These are phyloP conservation scores for Pseudonectria buxi DNA, from an alignment of 2,329 filamentous ascomycete species.

Conservation along the genomic window DNA sequence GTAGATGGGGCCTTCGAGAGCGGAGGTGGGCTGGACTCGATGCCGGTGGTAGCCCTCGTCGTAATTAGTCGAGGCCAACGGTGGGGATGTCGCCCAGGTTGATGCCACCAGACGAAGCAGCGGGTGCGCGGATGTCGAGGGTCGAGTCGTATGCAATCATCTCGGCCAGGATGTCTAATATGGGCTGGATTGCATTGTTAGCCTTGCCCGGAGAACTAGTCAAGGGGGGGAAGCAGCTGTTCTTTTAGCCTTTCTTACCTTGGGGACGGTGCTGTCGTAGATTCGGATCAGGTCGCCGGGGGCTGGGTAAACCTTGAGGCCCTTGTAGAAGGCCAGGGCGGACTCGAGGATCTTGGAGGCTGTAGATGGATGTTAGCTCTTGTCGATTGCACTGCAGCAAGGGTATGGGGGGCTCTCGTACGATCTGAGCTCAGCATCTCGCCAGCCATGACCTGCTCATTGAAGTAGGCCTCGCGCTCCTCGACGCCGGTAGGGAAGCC, in stretches of 20 bases:
- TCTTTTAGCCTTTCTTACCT: constrained; percentile 47
- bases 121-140: constrained; percentile 50
- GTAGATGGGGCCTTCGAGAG: constrained; percentile 4
- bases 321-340: constrained; percentile 94
- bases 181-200: constrained; percentile 50
- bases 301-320: constrained; percentile 94
- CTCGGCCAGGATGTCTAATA: constrained; percentile 92
- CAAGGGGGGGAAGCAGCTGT: neutral
- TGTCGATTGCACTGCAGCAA: neutral
- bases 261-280: constrained; percentile 97
- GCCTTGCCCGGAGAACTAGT: constrained; percentile 1
- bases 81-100: constrained; percentile 43
- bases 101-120: constrained; percentile 26
- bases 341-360: constrained; percentile 70
- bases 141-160: constrained; percentile 91
- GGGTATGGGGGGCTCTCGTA: constrained; percentile 38
- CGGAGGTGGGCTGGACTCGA: constrained; percentile 11
- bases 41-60: neutral
- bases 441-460: constrained; percentile 86
- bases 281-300: constrained; percentile 89
- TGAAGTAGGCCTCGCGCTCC: constrained; percentile 93
- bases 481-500: constrained; percentile 87
- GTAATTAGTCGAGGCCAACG: constrained; percentile 47
- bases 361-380: constrained; percentile 27
- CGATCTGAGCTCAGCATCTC: constrained; percentile 78